Evolutionary conservation across 768 basidiomycete genomes (phyloP), one percentile per base, ranked within the genome.

Genomic region (Agrocybe chaxingu): DNA sequence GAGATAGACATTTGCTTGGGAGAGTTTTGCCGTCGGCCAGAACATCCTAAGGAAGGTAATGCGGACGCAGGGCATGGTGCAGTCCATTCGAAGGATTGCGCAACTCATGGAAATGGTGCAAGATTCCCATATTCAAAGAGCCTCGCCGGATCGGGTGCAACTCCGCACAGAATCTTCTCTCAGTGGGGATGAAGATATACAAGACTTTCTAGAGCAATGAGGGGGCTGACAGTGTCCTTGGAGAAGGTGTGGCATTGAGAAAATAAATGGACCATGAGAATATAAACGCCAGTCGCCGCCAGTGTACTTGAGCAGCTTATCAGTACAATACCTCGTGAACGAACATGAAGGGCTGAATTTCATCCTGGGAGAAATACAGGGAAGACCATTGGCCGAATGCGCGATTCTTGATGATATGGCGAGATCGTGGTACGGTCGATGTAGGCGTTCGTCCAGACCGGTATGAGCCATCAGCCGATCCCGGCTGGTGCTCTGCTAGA

Each of bases 381-480:
- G 24, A 24, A 24, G 24, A 24, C 24, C 24, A 24, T 24, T 24
- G 24, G 24, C 24, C 24, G 24, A 24, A 24, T 54, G 53, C 53
- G 53, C 44, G 41, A 54, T 54, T 50, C 35, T 19, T 38, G 48
- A 54, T 54, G 48, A 50, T 47, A 49, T 49, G 47, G 42, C 48
- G 52, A 49, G 29, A 24, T 24, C 24, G 24, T 24, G 3, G 24
- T 5, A 24, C 24, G 5, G 24, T 24, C 24, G 5, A 24, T 24
- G 24, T 5, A 24, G 24, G 5, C 24, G 24, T 24, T 24, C 24
- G 24, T 5, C 3, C 24, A 24, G 24, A 24, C 24, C 24, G 24
- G 24, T 24, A 24, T 24, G 5, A 24, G 24, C 24, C 24, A 5
- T 24, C 5, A 5, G 24, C 24, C 24, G 24, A 5, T 24, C 24